A percentile compares a stretch with the other conserved stretches of the same genome.
These are phyloP conservation scores for Hanseniaspora valbyensis DNA, from an alignment of 805 yeast species.

Conservation along the genomic window DNA sequence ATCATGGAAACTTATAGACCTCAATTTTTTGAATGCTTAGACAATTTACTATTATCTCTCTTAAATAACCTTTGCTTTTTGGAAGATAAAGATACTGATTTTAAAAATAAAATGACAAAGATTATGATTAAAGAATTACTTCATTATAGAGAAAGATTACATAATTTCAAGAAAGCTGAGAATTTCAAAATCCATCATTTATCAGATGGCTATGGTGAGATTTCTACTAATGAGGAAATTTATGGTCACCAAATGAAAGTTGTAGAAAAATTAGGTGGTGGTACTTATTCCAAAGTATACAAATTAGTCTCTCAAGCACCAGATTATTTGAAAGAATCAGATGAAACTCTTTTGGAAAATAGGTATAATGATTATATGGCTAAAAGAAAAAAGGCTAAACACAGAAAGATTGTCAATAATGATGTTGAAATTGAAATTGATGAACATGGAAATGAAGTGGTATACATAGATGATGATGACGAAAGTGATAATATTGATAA, in stretches of 20 bases:
- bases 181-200: slow-evolving; percentile 4
- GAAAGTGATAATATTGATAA: not conserved
- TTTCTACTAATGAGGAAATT: slow-evolving; percentile 46
- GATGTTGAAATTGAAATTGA: slow-evolving; percentile 3
- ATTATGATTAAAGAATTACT: slow-evolving; percentile 6
- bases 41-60: not conserved
- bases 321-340: slow-evolving; percentile 22
- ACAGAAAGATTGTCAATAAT: not conserved
- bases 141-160: slow-evolving; percentile 1
- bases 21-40: not conserved
- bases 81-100: slow-evolving; percentile 1
- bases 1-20: not conserved
- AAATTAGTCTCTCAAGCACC: slow-evolving; percentile 48
- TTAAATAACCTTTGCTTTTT: slow-evolving; percentile 5
- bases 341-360: not conserved
- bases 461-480: not conserved
- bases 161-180: not conserved
- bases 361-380: not conserved
- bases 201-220: slow-evolving; percentile 64
- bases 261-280: slow-evolving; percentile 67
- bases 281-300: slow-evolving; percentile 85
- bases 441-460: slow-evolving; percentile 1
- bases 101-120: not conserved
- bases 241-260: slow-evolving; percentile 59
- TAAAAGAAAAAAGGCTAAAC: not conserved